Conservation (phyloP, 2,329 filamentous ascomycete genomes). For the Sarocladium strictum region DNA sequence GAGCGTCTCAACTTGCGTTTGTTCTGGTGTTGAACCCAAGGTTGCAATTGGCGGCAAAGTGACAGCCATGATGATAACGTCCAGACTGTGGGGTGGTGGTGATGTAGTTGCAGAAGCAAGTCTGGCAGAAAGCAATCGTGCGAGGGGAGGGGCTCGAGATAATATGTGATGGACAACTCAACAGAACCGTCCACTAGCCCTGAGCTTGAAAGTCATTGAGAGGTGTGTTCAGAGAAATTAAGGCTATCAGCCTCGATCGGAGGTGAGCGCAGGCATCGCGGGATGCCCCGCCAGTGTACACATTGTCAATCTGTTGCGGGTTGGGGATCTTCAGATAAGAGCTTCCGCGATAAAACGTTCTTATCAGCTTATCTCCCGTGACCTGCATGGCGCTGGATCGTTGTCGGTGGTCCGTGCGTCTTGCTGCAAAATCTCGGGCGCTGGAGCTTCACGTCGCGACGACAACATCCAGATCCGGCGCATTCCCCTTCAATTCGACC, state of each 20-base stretch:
- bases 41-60: slow-evolving; percentile 50
- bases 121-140: too few species aligned
- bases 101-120: too few species aligned
- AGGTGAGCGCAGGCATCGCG: neutral
- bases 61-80: slow-evolving; percentile 10
- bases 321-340: slow-evolving; percentile 9
- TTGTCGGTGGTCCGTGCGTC: slow-evolving; percentile 24
- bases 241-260: neutral
- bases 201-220: too few species aligned
- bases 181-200: too few species aligned
- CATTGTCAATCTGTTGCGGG: neutral
- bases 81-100: too few species aligned
- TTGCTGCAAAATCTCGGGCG: slow-evolving; percentile 3
- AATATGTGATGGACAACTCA: too few species aligned
- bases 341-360: neutral
- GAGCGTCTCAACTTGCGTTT: slow-evolving; percentile 45
- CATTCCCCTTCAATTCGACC: neutral
- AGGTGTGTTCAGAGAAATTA: too few species aligned
- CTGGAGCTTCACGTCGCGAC: slow-evolving; percentile 6
- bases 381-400: slow-evolving; percentile 12
- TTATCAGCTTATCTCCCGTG: slow-evolving; percentile 22
- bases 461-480: neutral
- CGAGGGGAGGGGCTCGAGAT: too few species aligned
- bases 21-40: slow-evolving; percentile 35
- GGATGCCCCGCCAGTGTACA: neutral